Conservation (phyloP, 164 flowering plant genomes). For the Pachysandra terminalis region DNA sequence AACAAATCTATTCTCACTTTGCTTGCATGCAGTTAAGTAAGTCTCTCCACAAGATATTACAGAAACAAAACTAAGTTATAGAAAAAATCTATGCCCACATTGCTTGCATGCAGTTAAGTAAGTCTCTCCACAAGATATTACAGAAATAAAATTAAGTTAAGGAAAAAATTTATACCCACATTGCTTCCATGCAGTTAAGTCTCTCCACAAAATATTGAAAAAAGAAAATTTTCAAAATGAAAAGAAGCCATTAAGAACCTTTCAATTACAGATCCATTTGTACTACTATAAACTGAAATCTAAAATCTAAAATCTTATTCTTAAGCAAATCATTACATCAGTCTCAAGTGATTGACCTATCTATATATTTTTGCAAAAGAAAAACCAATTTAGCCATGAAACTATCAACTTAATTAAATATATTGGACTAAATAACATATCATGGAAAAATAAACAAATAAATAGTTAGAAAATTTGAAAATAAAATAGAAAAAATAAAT, state of each 20-base stretch:
- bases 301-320: background rate
- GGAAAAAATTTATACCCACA: too few relatives aligned
- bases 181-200: too few relatives aligned
- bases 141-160: background rate
- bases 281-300: too few relatives aligned
- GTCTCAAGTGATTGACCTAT: too few relatives aligned
- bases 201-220: too few relatives aligned
- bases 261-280: too few relatives aligned
- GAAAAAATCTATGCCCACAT: background rate
- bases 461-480: background rate
- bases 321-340: background rate
- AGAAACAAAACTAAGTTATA: background rate
- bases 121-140: background rate
- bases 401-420: too few relatives aligned
- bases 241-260: too few relatives aligned
- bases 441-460: background rate
- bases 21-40: background rate
- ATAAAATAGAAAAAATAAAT: background rate
- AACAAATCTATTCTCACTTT: background rate
- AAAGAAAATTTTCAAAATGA: too few relatives aligned
- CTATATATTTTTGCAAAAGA: background rate
- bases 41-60: background rate
- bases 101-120: background rate
- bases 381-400: background rate
- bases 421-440: background rate